Base-by-base conservation (phyloP, 169 alveolate genomes). In the Babesia gibsoni region DNA sequence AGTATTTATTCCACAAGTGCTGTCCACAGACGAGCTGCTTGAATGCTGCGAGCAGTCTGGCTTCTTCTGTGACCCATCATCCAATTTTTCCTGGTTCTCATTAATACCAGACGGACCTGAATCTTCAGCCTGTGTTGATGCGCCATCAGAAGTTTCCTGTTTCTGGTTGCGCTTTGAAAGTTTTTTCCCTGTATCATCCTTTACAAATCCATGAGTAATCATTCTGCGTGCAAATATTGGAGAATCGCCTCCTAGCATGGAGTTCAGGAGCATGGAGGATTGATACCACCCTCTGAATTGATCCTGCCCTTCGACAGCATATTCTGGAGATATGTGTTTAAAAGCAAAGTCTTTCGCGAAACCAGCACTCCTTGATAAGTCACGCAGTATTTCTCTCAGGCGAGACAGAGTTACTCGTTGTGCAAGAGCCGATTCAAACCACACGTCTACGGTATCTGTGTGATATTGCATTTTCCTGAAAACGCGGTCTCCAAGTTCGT, bases 241-340 rank as follows among this genome's bases (percentile, higher is more conserved):
- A 65, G 66, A 89, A 52, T 59, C 39, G 10, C 12, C 65, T 22
- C 54, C 52, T 18, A 63, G 59, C 33, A 77, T 57, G 39, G 54
- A 46, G 59, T 46, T 36, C 41, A 77, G 53, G 25, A 77, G 52
- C 42, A 77, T 22, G 36, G 84, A 69, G 56, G 94, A 81, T 49
- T 91, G 95, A 83, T 84, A 91, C 95, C 95, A 91, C 10, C 95
- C 95, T 23, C 95, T 78, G 53, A 85, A 79, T 68, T 91, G 95
- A 57, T 91, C 95, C 27, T 84, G 80, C 22, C 95, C 95, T 57
- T 91, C 95, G 82, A 77, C 49, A 59, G 81, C 56, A 82, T 32
- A 63, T 43, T 43, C 67, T 2, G 52, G 49, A 4, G 23, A 52
- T 7, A 58, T 12, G 9, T 32, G 52, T 4, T 25, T 20, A 41